Evolutionary conservation across 257 asterid genomes (phyloP), one percentile per base, ranked within the genome.

Genomic region (Scutellaria barbata): DNA sequence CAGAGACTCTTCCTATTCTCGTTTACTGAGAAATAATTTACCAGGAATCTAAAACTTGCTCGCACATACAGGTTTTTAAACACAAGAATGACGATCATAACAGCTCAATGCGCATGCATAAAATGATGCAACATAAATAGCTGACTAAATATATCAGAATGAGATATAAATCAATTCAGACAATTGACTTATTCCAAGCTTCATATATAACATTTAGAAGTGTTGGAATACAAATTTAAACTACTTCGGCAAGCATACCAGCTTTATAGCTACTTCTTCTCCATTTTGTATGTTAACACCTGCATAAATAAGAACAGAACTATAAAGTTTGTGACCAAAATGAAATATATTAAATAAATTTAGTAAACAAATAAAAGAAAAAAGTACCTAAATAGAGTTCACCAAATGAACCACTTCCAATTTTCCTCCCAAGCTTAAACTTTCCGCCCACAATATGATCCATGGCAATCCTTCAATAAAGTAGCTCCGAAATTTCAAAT

Each of bases 241-340:
- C 16, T 14, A 25, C 43, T 59, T 60, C 48, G 46, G 70, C 8
- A 62, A 59, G 37, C 76, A 13, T 79, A 91, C 97, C 89, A 89
- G 85, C 90, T 92, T 92, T 73, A 92, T 77, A 68, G 92, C 98
- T 16, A 89, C 90, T 89, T 92, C 97, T 86, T 92, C 98, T 74
- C 96, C 96, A 79, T 75, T 92, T 81, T 89, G 96, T 73, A 86
- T 76, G 69, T 86, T 86, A 54, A 88, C 90, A 83, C 96, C 98
- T 92, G 73, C 77, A 80, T 53, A 62, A 60, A 74, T 25, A 66
- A 50, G 81, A 47, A 7, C 56, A 37, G 35, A 59, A 25, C 45
- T 13, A 45, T 58, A n/a, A 7, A 45, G 35, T 45, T 42, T 7
- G 46, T 25, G 52, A 71, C 61, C 22, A 39, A 42, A 11, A 50